Evolutionary conservation across 495 filamentous ascomycete genomes (phyloP).

Genomic region (Aspergillus hancockii): DNA sequence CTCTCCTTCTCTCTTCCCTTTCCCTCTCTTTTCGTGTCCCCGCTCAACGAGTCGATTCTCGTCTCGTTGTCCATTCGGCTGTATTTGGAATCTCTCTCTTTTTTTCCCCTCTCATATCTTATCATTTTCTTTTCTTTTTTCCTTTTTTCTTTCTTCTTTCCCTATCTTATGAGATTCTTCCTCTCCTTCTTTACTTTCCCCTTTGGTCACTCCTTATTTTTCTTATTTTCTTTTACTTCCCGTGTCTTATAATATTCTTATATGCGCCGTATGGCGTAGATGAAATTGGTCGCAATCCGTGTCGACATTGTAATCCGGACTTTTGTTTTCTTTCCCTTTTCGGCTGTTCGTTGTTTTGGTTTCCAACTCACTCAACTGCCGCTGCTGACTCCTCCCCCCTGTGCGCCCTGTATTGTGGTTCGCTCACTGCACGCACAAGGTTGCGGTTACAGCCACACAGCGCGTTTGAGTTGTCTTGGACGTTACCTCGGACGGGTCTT

Average conservation of each 20-base stretch:
- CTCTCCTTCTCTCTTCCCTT: slow-evolving; percentile 8
- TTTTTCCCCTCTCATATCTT: neutral
- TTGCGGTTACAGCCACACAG: slow-evolving; percentile 21
- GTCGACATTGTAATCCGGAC: neutral
- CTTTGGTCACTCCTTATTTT: slow-evolving; percentile 10
- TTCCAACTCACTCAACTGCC: neutral
- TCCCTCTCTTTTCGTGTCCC: slow-evolving; percentile 17
- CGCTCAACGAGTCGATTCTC: slow-evolving; percentile 28
- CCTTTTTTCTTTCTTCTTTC: slow-evolving; percentile 14
- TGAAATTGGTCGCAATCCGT: slow-evolving; percentile 8
- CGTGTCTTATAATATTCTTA: slow-evolving; percentile 9
- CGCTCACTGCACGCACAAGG: slow-evolving; percentile 23
- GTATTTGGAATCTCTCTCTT: slow-evolving; percentile 16
- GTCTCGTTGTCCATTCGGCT: slow-evolving; percentile 17
- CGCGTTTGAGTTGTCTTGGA: slow-evolving; percentile 28
- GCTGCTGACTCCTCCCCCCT: slow-evolving; percentile 14
- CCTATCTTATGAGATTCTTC: slow-evolving; percentile 17
- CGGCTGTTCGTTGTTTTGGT: neutral
- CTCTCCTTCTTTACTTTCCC: slow-evolving; percentile 14
- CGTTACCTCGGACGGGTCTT: slow-evolving; percentile 4
- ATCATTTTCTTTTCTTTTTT: slow-evolving; percentile 15
- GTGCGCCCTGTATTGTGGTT: slow-evolving; percentile 18
- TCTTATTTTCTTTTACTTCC: slow-evolving; percentile 11
- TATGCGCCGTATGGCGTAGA: slow-evolving; percentile 18
- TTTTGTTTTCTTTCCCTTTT: slow-evolving; percentile 7